Base-by-base conservation (phyloP, 2,329 filamentous ascomycete species). In the Hortaea werneckii region DNA sequence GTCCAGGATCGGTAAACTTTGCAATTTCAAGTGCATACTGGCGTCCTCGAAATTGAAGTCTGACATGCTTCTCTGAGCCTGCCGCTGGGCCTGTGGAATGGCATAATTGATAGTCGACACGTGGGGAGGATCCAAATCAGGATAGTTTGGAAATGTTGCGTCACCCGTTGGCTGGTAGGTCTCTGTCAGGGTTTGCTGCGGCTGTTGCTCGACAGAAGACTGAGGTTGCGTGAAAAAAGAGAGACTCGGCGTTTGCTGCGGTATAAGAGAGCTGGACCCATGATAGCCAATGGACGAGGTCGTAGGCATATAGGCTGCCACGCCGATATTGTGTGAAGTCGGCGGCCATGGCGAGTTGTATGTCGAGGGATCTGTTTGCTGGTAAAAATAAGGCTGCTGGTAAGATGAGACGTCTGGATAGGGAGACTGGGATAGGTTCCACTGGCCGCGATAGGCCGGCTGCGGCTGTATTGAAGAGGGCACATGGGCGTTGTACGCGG, bases 1-100 rank as follows among this genome's bases (percentile, higher is more conserved):
- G 49, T 82, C 78, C 20, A 82, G 63, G 29, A 80, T 76, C 7
- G 78, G 73, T 29, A 82, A 59, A 58, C 77, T 80, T 52, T 80
- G 73, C 13, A 78, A 71, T 55, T 77, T 76, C 50, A 79, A 57
- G 45, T 68, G 67, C 58, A 66, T 64, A 47, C 61, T 71, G 5
- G 65, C 65, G 50, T 66, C 65, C 38, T 72, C 67, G 42, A 56
- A 58, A 38, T 60, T 60, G 44, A 59, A 54, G 5, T 54, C 49
- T 5, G 56, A 54, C 2, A 44, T 41, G 6, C 13, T 42, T 9
- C 40, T 37, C 37, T 35, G 39, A 13, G 27, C 34, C 29, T 37
- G 42, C 20, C 35, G 29, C 5, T 37, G 44, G 39, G 39, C 27
- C 10, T 45, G 41, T 26, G 29, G 37, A 12, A 29, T 38, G 26